phyloP scores from a whole-genome alignment of 139 green algal species.

The Haematococcus lacustris region DNA sequence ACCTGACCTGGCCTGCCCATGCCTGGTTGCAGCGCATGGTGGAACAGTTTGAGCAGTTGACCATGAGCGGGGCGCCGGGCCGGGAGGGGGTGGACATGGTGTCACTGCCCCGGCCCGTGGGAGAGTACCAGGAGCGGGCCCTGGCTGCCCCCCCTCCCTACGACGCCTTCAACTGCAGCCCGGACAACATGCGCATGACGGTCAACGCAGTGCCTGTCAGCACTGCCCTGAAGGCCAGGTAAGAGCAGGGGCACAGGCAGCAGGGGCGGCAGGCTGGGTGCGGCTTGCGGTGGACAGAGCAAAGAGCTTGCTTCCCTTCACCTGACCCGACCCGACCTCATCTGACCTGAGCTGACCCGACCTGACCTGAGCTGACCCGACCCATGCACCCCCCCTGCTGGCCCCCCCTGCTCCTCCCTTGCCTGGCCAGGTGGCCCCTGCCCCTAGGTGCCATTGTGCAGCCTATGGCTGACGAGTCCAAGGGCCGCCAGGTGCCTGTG shows the following conservation, averaged over 20 bases:
- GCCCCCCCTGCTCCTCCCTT: too few species aligned
- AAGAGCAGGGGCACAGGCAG: too few species aligned
- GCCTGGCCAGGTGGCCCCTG: slow-evolving; percentile 72
- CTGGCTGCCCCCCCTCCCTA: slow-evolving; percentile 27
- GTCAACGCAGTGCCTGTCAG: slow-evolving; percentile 71
- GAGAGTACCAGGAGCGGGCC: too few species aligned
- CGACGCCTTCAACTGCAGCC: slow-evolving; percentile 54
- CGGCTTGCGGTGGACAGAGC: too few species aligned
- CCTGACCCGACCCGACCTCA: too few species aligned
- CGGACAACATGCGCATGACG: slow-evolving; percentile 81
- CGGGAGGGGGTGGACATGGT: slow-evolving; percentile 47
- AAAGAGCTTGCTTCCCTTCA: too few species aligned
- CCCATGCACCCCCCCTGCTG: too few species aligned
- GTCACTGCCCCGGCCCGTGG: slow-evolving; percentile 63
- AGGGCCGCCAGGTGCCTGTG: slow-evolving; percentile 59
- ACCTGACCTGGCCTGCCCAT: too few species aligned
- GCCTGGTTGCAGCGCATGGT: too few species aligned
- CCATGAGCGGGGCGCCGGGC: slow-evolving; percentile 48
- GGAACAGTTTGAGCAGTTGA: slow-evolving; percentile 75
- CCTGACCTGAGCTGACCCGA: too few species aligned
- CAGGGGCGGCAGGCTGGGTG: too few species aligned
- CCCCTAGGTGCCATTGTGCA: slow-evolving; percentile 82
- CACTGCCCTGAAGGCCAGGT: slow-evolving; percentile 47
- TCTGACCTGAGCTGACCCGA: too few species aligned
- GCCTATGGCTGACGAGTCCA: slow-evolving; percentile 66